These are phyloP conservation scores for Maudiozyma saulgeensis DNA, from an alignment of 805 yeast species.

Conservation along the genomic window DNA sequence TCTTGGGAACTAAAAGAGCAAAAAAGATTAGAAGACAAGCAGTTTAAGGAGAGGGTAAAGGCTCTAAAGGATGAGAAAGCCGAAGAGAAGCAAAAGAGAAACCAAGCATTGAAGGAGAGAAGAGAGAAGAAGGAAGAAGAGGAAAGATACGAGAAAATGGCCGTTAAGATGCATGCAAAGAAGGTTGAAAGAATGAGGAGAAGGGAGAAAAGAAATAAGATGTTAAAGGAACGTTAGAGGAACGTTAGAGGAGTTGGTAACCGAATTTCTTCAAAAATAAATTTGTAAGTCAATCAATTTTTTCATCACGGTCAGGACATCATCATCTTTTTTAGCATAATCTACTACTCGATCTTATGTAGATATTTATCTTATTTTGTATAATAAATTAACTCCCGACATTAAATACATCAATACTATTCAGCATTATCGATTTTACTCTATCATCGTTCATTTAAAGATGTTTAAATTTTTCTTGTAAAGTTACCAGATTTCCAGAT, in stretches of 20 bases:
- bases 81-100: constrained; percentile 41
- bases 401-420: background rate
- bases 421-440: background rate
- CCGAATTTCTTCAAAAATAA: no score
- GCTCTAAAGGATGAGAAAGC: constrained; percentile 75
- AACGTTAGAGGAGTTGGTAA: constrained; percentile 42
- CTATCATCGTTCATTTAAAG: no score
- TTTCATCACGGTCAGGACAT: no score
- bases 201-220: constrained; percentile 90
- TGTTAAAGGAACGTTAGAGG: constrained; percentile 80
- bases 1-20: constrained; percentile 61
- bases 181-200: constrained; percentile 81
- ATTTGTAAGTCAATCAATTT: no score
- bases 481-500: no score
- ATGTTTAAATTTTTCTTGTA: no score
- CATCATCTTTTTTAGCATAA: no score
- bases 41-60: constrained; percentile 57
- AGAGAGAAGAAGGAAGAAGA: constrained; percentile 76
- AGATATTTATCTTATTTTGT: background rate
- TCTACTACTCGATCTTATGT: no score
- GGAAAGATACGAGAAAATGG: constrained; percentile 77
- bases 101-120: constrained; percentile 57
- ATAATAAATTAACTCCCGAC: background rate
- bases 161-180: constrained; percentile 84
- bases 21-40: constrained; percentile 55